These are phyloP conservation scores for Neurospora discreta DNA, from an alignment of 495 filamentous ascomycete genomes.

Conservation along the genomic window DNA sequence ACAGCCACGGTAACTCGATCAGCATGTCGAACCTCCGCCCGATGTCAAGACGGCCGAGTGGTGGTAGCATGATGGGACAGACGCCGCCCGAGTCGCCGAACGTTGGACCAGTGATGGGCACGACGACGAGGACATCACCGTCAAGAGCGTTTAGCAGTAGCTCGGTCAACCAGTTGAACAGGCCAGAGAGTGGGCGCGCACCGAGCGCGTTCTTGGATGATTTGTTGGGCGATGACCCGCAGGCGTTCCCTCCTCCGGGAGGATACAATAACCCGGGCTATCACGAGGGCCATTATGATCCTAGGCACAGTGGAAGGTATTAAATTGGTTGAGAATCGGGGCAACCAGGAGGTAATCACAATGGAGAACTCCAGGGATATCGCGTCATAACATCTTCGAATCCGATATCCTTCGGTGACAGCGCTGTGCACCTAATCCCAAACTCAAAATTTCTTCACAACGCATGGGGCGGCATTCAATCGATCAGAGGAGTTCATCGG, in stretches of 20 bases:
- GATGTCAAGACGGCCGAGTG: constrained; percentile 22
- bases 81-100: constrained; percentile 61
- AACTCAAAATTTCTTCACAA: background rate
- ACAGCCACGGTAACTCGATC: constrained; percentile 37
- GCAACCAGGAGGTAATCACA: background rate
- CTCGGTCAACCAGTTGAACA: constrained; percentile 50
- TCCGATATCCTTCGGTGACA: background rate
- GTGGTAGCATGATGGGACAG: constrained; percentile 37
- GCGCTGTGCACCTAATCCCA: background rate
- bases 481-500: background rate
- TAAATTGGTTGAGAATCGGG: background rate
- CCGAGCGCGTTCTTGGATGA: constrained; percentile 93
- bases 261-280: constrained; percentile 1
- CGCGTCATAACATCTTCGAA: background rate
- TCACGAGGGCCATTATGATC: constrained; percentile 1
- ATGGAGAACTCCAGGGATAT: background rate
- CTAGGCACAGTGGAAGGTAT: constrained; percentile 11
- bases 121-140: background rate
- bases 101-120: constrained; percentile 14
- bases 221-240: constrained; percentile 56
- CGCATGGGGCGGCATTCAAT: background rate
- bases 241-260: constrained; percentile 25
- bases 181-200: constrained; percentile 59
- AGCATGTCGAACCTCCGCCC: constrained; percentile 46
- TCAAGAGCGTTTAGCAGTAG: constrained; percentile 47